Conservation (phyloP, 306 rosid species). For the Vachellia collinsii region DNA sequence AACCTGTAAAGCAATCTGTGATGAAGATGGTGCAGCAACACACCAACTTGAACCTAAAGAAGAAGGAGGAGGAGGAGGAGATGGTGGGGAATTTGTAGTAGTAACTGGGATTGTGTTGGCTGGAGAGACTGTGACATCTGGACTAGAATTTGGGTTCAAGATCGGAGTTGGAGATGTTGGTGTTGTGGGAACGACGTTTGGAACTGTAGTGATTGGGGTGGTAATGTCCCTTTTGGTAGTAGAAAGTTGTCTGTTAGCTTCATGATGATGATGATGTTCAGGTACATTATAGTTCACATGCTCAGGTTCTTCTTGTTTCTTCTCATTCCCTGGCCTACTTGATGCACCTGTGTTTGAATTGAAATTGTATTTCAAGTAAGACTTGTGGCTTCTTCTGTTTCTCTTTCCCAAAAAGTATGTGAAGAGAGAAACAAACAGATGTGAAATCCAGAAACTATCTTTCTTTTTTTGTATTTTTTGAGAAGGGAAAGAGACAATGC, state of each 20-base stretch:
- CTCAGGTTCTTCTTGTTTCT: conserved; percentile 29
- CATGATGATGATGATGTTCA: neutral
- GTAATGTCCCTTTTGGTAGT: conserved; percentile 67
- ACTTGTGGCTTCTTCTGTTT: conserved; percentile 35
- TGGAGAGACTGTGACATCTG: conserved; percentile 62
- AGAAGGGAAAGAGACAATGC: neutral
- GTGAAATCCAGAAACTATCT: conserved; percentile 27
- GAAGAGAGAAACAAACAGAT: conserved; percentile 26
- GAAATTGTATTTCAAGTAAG: conserved; percentile 47
- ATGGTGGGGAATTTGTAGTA: conserved; percentile 32
- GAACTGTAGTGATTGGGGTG: conserved; percentile 80
- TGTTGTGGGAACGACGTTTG: conserved; percentile 59
- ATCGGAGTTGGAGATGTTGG: conserved; percentile 57
- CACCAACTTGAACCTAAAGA: conserved; percentile 72
- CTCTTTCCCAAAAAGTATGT: conserved; percentile 42
- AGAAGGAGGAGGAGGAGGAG: conserved; percentile 26
- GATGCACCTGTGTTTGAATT: conserved; percentile 55
- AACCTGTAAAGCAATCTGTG: conserved; percentile 62
- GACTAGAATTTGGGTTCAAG: conserved; percentile 65
- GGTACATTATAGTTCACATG: conserved; percentile 51
- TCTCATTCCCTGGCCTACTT: conserved; percentile 47
- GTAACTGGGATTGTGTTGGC: conserved; percentile 51
- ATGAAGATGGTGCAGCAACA: conserved; percentile 67
- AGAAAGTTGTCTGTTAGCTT: conserved; percentile 31
- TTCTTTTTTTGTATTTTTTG: conserved; percentile 22